Base-by-base conservation (phyloP, 2,329 filamentous ascomycete species). In the Leptographium galeiforme region DNA sequence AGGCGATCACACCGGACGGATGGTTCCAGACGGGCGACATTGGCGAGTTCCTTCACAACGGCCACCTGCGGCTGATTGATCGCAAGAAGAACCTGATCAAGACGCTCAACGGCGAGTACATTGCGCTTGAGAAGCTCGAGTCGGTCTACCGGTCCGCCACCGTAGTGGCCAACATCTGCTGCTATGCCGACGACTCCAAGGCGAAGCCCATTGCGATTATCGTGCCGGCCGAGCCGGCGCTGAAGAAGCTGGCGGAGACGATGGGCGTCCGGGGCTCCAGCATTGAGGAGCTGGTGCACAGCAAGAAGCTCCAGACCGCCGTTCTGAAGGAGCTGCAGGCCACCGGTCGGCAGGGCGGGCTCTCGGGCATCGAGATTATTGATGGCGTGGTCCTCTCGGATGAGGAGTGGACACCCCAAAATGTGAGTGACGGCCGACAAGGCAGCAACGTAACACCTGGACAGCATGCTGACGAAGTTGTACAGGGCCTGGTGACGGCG, bases 1-100 rank as follows among this genome's bases (percentile, higher is more conserved):
- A 82, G 61, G 72, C 84, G 2, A 78, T 89, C 58, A 82, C 82
- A 1, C 71, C 76, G 2, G 87, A 88, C 59, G 85, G 85, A 47
- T 94, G 88, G 88, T 93, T 93, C 76, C 89, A 84, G 78, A 89
- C 86, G 10, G 87, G 87, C 56, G 87, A 91, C 61, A 87, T 91
- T 62, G 87, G 87, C 62, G 84, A 91, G 67, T 90, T 83, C 64
- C 82, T 88, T 66, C 63, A 71, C 57, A 76, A 82, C 59, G 87
- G 87, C 52, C 82, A 89, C 62, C 71, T 91, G 55, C 78, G 76
- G 62, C 64, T 91, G 66, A 88, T 91, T 63, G 87, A 91, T 68
- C 84, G 87, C 65, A 90, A 90, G 81, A 91, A 91, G 81, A 91
- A 91, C 70, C 69, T 93, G 59, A 83, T 89, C 70, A 90, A 90